A percentile compares a stretch with the other conserved stretches of the same genome.
These are phyloP conservation scores for Suillus clintonianus DNA, from an alignment of 768 basidiomycete genomes.

Conservation along the genomic window DNA sequence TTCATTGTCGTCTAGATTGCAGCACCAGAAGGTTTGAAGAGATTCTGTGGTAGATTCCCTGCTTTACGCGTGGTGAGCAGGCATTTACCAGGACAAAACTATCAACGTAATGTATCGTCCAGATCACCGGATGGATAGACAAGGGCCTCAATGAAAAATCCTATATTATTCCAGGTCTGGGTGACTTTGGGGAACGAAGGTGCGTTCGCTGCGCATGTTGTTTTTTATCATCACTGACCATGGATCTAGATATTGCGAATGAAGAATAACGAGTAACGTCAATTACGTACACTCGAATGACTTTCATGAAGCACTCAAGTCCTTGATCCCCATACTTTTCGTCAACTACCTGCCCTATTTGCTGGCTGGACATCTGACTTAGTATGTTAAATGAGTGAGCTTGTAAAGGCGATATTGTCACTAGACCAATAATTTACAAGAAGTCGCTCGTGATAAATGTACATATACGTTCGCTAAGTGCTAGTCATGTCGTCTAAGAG, in stretches of 20 bases:
- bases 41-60: slow-evolving; percentile 73
- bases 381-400: neutral
- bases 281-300: neutral
- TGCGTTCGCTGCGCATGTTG: slow-evolving; percentile 24
- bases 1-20: slow-evolving; percentile 58
- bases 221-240: neutral
- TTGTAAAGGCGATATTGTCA: neutral
- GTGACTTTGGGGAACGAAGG: slow-evolving; percentile 96
- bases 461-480: neutral
- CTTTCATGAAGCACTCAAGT: neutral
- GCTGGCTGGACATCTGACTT: no score
- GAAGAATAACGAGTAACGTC: neutral
- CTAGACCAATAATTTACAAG: neutral
- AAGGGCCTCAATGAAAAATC: slow-evolving; percentile 88
- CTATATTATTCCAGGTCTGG: slow-evolving; percentile 92
- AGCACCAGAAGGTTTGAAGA: slow-evolving; percentile 84
- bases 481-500: neutral
- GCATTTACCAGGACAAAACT: neutral
- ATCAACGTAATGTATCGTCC: neutral
- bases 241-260: neutral
- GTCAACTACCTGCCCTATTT: neutral
- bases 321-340: neutral
- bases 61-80: neutral
- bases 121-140: slow-evolving; percentile 97
- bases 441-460: neutral